Evolutionary conservation across 345 rosid genomes (phyloP), one percentile per base, ranked within the genome.

Genomic region (Schrenkiella parvula): DNA sequence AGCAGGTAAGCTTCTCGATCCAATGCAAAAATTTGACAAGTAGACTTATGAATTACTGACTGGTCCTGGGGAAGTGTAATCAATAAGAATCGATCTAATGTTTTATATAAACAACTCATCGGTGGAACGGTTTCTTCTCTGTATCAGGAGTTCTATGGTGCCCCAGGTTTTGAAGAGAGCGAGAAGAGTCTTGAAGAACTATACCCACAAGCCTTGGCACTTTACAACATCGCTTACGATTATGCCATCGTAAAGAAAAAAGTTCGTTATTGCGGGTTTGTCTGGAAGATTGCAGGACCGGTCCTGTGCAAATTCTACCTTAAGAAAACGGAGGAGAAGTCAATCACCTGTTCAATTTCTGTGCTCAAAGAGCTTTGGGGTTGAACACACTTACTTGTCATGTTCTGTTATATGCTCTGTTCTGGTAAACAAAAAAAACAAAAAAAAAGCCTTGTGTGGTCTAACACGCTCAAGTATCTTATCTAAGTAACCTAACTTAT

Each of bases 261-360:
- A 19, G 37, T 9, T 17, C 0, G 43, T 1, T 11, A 4, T 4
- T 57, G 96, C 37, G 14, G 52, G 3, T 88, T 92, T 67, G 93
- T 83, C 19, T 88, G 96, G 96, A 90, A 46, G 62, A 80, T 82
- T 32, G 93, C 96, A 17, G 93, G 96, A 8, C 58, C 85, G 23
- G 88, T 87, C 1, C 81, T 91, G 4, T 87, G 83, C 75, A 44
- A 14, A 52, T 35, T 80, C 2, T 78, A 82, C 71, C 64, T 54
- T 5, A 2, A 13, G 17, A 70, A 29, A 54, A 56, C 12, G 39
- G 25, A 63, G 9, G 82, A 79, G 57, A 77, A 41, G 32, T 19
- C 47, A 1, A 18, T 86, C 25, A 1, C 50, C 2, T 84, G 85
- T 41, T 60, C 67, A 29, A 66, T 67, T 3, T 71, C 85, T 44